phyloP scores from a whole-genome alignment of 345 rosid genomes.

The Sisymbrium altissimum region DNA sequence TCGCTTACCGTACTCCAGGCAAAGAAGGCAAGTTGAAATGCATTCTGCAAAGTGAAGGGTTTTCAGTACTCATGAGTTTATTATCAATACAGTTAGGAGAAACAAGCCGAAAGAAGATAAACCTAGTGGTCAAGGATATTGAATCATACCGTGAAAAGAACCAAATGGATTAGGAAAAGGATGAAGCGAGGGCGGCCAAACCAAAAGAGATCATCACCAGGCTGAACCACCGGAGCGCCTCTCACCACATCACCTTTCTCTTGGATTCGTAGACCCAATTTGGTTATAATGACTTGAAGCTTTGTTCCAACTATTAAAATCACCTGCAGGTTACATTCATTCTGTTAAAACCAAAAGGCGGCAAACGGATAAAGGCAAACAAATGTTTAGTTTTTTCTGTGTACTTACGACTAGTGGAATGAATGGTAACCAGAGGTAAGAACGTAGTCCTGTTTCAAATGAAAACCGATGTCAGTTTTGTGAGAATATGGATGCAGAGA shows the following conservation, averaged over 20 bases:
- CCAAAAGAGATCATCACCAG: conserved; percentile 97
- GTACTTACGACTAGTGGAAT: conserved; percentile 66
- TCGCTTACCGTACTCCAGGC: conserved; percentile 84
- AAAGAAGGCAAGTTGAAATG: conserved; percentile 84
- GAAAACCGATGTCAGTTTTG: neutral
- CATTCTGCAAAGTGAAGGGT: conserved; percentile 51
- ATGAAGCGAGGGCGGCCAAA: conserved; percentile 66
- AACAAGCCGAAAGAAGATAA: neutral
- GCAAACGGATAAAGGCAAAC: neutral
- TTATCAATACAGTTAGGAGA: neutral
- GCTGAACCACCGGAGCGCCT: conserved; percentile 92
- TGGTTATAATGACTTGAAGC: conserved; percentile 81
- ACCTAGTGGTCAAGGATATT: neutral
- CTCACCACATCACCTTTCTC: conserved; percentile 82
- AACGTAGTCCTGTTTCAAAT: conserved; percentile 49
- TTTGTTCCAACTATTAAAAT: conserved; percentile 70
- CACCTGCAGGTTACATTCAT: conserved; percentile 42
- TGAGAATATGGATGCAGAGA: neutral
- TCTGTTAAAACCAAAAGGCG: neutral
- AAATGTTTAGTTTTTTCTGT: neutral
- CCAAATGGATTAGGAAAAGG: conserved; percentile 77
- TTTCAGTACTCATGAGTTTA: conserved; percentile 5
- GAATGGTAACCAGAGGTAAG: conserved; percentile 76
- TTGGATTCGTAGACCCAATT: conserved; percentile 72
- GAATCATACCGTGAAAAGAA: conserved; percentile 72